phyloP scores from a whole-genome alignment of 495 filamentous ascomycete species.

The Daldinia bambusicola region DNA sequence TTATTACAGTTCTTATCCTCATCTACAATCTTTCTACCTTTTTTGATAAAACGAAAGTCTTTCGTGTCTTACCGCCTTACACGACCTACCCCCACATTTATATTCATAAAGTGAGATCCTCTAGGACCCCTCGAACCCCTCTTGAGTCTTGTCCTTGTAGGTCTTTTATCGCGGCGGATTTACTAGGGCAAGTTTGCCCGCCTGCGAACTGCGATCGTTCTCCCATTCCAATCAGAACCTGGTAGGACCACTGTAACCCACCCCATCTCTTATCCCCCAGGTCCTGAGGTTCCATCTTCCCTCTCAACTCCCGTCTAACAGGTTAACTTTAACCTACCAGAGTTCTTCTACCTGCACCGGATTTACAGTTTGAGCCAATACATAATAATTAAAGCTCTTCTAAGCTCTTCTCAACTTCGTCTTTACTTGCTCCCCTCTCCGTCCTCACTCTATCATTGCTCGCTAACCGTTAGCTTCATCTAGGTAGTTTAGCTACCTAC shows the following conservation, averaged over 20 bases:
- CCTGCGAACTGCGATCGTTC: conserved; percentile 41
- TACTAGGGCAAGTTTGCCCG: conserved; percentile 23
- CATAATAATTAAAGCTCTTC: conserved; percentile 20
- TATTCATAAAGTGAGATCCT: conserved; percentile 33
- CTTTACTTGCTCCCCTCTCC: neutral
- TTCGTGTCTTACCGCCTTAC: conserved; percentile 21
- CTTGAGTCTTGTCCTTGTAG: conserved; percentile 18
- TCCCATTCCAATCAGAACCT: conserved; percentile 37
- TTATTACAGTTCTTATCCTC: neutral
- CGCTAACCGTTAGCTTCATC: neutral
- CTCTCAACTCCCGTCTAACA: conserved; percentile 19
- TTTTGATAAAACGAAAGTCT: neutral
- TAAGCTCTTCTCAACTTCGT: neutral
- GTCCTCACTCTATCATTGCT: neutral
- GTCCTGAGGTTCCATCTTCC: conserved; percentile 25
- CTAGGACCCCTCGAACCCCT: conserved; percentile 22
- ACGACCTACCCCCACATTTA: conserved; percentile 31
- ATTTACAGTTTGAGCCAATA: conserved; percentile 25
- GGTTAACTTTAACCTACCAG: conserved; percentile 17
- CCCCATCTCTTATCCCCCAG: conserved; percentile 17
- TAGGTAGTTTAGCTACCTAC: too few species aligned
- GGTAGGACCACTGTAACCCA: conserved; percentile 32
- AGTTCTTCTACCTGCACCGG: neutral
- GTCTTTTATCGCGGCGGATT: conserved; percentile 13
- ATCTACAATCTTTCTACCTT: neutral